Conservation (phyloP, 2,329 filamentous ascomycete species). For the Rutstroemia sp. region DNA sequence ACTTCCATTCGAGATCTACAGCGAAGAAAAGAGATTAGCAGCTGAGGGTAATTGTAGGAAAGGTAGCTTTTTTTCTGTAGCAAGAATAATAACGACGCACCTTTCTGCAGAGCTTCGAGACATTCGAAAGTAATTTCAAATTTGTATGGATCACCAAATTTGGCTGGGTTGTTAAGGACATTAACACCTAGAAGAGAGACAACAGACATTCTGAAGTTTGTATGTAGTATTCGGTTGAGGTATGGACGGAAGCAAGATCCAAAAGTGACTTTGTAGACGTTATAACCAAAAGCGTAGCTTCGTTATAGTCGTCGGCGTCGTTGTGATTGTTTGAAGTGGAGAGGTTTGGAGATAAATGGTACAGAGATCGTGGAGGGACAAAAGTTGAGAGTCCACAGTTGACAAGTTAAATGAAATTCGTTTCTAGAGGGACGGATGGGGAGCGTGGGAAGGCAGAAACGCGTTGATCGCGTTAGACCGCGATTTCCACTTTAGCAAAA, state of each 20-base stretch:
- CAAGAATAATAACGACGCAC: slow-evolving; percentile 37
- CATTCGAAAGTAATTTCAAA: slow-evolving; percentile 99
- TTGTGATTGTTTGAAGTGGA: neutral
- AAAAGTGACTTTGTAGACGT: neutral
- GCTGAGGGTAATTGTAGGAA: neutral
- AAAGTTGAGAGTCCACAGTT: neutral
- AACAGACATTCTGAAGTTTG: slow-evolving; percentile 68
- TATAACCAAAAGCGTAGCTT: slow-evolving; percentile 1
- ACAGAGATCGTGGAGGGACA: neutral
- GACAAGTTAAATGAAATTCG: slow-evolving; percentile 2
- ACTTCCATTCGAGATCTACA: slow-evolving; percentile 95
- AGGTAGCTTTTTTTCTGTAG: neutral
- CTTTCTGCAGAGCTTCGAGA: slow-evolving; percentile 88
- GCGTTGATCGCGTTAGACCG: slow-evolving; percentile 2
- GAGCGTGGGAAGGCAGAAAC: neutral
- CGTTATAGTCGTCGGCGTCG: neutral
- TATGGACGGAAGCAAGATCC: neutral
- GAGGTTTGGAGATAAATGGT: neutral
- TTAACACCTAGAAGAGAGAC: slow-evolving; percentile 93
- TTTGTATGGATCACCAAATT: slow-evolving; percentile 86
- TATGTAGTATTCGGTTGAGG: neutral
- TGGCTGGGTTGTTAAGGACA: slow-evolving; percentile 93
- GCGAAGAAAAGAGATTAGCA: slow-evolving; percentile 15
- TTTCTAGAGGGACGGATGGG: neutral
- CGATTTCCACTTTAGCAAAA: neutral